A percentile compares a stretch with the other conserved stretches of the same genome.
phyloP scores from a whole-genome alignment of 371 early-diverging fungal species.

The Syncephalastrum monosporum region DNA sequence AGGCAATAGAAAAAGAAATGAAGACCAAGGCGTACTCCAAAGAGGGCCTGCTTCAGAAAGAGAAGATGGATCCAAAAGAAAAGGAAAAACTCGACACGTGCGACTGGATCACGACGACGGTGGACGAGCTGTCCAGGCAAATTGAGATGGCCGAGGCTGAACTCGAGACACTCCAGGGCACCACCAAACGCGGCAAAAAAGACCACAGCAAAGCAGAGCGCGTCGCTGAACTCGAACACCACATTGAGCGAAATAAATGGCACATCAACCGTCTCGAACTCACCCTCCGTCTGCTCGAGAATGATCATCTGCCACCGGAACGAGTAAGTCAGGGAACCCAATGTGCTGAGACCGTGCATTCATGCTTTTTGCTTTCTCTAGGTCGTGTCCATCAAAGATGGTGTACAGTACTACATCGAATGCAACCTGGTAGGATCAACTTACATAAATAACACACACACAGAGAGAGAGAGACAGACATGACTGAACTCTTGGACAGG shows the following conservation, averaged over 20 bases:
- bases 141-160: slow-evolving; percentile 91
- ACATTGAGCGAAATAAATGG: slow-evolving; percentile 84
- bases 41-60: slow-evolving; percentile 83
- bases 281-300: slow-evolving; percentile 87
- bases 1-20: slow-evolving; percentile 96
- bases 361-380: slow-evolving; percentile 18
- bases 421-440: slow-evolving; percentile 58
- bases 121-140: slow-evolving; percentile 84
- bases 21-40: slow-evolving; percentile 97
- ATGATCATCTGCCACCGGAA: slow-evolving; percentile 84
- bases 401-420: slow-evolving; percentile 90
- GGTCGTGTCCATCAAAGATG: slow-evolving; percentile 78
- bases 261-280: slow-evolving; percentile 90
- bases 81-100: slow-evolving; percentile 82
- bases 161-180: slow-evolving; percentile 75
- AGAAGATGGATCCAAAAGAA: slow-evolving; percentile 90
- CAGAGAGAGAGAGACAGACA: no score
- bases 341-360: no score
- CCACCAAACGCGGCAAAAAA: slow-evolving; percentile 74
- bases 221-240: slow-evolving; percentile 63
- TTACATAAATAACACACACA: background rate
- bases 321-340: slow-evolving; percentile 43
- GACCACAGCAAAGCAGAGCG: slow-evolving; percentile 74
- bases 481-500: slow-evolving; percentile 25
- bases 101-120: slow-evolving; percentile 78